Evolutionary conservation across 2,329 filamentous ascomycete genomes (phyloP).

Genomic region (Clarireedia homoeocarpa): DNA sequence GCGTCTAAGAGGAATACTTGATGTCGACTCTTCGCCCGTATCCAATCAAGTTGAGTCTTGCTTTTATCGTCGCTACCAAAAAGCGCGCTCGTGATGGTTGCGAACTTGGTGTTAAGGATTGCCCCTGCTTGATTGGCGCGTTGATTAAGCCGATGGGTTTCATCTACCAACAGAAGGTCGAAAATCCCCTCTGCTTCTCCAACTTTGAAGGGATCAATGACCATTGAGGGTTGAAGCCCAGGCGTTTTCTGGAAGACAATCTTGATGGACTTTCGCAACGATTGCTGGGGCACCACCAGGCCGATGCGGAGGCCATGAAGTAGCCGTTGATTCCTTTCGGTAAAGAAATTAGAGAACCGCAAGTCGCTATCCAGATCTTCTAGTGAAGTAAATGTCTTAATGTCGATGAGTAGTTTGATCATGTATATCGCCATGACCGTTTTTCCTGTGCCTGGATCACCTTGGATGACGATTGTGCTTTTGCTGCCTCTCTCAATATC

Average conservation of each 20-base stretch:
- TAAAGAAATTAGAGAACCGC: background rate
- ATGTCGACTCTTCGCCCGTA: constrained; percentile 11
- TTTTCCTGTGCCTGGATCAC: constrained; percentile 12
- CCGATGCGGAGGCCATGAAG: constrained; percentile 10
- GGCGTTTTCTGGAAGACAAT: constrained; percentile 11
- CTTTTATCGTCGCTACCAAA: constrained; percentile 12
- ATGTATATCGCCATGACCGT: constrained; percentile 13
- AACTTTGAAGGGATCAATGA: constrained; percentile 11
- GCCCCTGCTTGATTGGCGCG: constrained; percentile 10
- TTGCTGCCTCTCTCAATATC: constrained; percentile 9
- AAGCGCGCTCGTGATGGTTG: constrained; percentile 11
- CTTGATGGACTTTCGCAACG: constrained; percentile 12
- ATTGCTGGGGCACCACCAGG: constrained; percentile 12
- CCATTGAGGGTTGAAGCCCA: constrained; percentile 12
- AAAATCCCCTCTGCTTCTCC: constrained; percentile 11
- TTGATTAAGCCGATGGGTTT: constrained; percentile 13
- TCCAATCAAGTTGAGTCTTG: constrained; percentile 14
- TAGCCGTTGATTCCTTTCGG: constrained; percentile 8
- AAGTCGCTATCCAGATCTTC: constrained; percentile 12
- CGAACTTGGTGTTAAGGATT: constrained; percentile 12
- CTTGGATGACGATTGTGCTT: constrained; percentile 11
- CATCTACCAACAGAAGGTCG: background rate
- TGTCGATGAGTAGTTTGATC: constrained; percentile 13
- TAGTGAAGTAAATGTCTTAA: constrained; percentile 11
- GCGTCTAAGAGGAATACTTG: constrained; percentile 12